Conservation (phyloP, 768 basidiomycete species). For the Pulveroboletus sp. region DNA sequence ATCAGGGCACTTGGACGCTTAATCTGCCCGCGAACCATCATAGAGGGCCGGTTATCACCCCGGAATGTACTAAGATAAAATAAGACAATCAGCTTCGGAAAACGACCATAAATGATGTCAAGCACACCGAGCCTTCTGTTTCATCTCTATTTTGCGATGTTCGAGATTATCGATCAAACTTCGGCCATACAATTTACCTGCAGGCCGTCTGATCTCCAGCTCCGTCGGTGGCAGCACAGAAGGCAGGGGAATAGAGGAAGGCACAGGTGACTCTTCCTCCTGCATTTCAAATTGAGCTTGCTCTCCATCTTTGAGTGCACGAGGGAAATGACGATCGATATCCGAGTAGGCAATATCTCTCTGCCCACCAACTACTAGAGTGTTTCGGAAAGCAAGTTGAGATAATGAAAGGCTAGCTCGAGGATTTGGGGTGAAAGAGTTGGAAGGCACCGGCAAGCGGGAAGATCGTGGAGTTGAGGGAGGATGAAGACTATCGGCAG, state of each 20-base stretch:
- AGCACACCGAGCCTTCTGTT: constrained; percentile 76
- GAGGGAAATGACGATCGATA: constrained; percentile 55
- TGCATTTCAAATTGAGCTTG: constrained; percentile 51
- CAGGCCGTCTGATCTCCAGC: constrained; percentile 40
- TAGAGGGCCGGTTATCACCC: constrained; percentile 85
- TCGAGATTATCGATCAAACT: constrained; percentile 91
- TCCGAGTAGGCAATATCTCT: constrained; percentile 59
- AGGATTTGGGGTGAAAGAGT: constrained; percentile 78
- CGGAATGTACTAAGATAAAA: constrained; percentile 62
- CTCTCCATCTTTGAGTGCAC: constrained; percentile 76
- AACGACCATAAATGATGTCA: neutral
- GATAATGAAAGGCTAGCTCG: constrained; percentile 66
- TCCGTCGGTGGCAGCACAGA: constrained; percentile 32
- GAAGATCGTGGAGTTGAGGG: constrained; percentile 67
- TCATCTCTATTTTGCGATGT: constrained; percentile 74
- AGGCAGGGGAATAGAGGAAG: constrained; percentile 28
- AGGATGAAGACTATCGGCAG: constrained; percentile 62
- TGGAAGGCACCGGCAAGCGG: constrained; percentile 48
- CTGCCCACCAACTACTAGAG: constrained; percentile 65
- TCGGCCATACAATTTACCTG: constrained; percentile 82
- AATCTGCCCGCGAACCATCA: constrained; percentile 74
- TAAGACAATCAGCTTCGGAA: constrained; percentile 4
- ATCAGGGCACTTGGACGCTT: constrained; percentile 65
- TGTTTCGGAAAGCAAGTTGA: constrained; percentile 83
- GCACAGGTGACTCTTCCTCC: constrained; percentile 33